A percentile compares a stretch with the other conserved stretches of the same genome.
phyloP scores from a whole-genome alignment of 1,284 basidiomycete species.

The Papiliotrema fonsecae region DNA sequence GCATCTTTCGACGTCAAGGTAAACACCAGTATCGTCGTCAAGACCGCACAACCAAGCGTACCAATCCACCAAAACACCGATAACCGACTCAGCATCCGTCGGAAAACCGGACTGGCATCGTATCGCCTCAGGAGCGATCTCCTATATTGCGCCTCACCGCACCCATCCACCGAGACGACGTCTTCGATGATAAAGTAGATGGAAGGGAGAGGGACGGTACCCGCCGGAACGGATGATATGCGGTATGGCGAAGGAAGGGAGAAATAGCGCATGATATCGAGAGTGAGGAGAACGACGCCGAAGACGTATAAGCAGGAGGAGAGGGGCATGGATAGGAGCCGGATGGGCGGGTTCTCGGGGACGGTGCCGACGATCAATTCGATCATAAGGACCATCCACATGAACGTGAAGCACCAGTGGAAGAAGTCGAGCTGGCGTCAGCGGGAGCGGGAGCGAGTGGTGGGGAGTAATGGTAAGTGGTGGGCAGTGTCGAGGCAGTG shows the following conservation, averaged over 20 bases:
- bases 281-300: not conserved
- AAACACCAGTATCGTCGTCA: slow-evolving; percentile 6
- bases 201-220: not conserved
- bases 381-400: slow-evolving; percentile 8
- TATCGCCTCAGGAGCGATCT: not conserved
- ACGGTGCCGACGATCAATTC: slow-evolving; percentile 6
- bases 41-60: not conserved
- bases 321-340: slow-evolving; percentile 7
- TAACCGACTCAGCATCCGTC: slow-evolving; percentile 3
- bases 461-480: too few relatives aligned
- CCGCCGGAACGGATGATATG: slow-evolving; percentile 2
- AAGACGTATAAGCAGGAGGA: slow-evolving; percentile 1
- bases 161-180: slow-evolving; percentile 6
- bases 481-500: too few relatives aligned
- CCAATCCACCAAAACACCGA: slow-evolving; percentile 3
- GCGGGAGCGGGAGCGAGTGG: too few relatives aligned
- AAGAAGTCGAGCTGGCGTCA: slow-evolving; percentile 6
- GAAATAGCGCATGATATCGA: slow-evolving; percentile 1
- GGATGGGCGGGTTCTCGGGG: slow-evolving; percentile 3
- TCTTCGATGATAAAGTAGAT: slow-evolving; percentile 9
- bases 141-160: slow-evolving; percentile 1
- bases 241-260: not conserved
- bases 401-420: slow-evolving; percentile 6
- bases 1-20: slow-evolving; percentile 5
- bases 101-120: slow-evolving; percentile 1